These are phyloP conservation scores for Calcarisporium arbuscula DNA, from an alignment of 2,329 filamentous ascomycete genomes.

Conservation along the genomic window DNA sequence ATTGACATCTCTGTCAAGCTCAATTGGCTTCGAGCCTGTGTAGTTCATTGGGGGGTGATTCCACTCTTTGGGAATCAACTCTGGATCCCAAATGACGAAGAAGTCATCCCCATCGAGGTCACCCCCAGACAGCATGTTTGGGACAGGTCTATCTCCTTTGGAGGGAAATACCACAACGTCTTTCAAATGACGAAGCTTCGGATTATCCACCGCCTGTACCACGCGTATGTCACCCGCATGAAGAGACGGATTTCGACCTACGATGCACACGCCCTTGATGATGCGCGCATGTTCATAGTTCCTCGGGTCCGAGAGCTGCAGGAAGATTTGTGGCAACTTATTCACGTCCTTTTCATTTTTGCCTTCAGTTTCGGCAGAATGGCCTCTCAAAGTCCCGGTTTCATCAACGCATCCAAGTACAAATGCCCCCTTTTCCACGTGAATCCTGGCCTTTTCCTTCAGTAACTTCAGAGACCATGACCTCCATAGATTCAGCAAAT, in stretches of 20 bases:
- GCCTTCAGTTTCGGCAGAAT: slow-evolving; percentile 45
- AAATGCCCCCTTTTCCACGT: slow-evolving; percentile 77
- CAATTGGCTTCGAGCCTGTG: slow-evolving; percentile 47
- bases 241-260: slow-evolving; percentile 88
- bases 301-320: slow-evolving; percentile 64
- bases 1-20: slow-evolving; percentile 56
- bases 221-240: slow-evolving; percentile 89
- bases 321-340: slow-evolving; percentile 75
- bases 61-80: slow-evolving; percentile 63
- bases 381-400: slow-evolving; percentile 66
- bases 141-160: slow-evolving; percentile 73
- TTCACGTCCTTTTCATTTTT: slow-evolving; percentile 35
- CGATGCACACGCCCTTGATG: slow-evolving; percentile 69
- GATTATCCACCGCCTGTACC: slow-evolving; percentile 73
- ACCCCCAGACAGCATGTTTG: slow-evolving; percentile 93
- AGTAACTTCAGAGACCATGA: slow-evolving; percentile 84
- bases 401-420: slow-evolving; percentile 87
- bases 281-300: slow-evolving; percentile 52
- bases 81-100: slow-evolving; percentile 83
- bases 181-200: slow-evolving; percentile 66
- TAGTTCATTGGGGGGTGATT: slow-evolving; percentile 77
- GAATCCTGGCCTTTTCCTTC: slow-evolving; percentile 86
- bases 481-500: slow-evolving; percentile 76
- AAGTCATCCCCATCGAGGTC: slow-evolving; percentile 96
- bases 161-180: slow-evolving; percentile 86